Conservation (phyloP, 139 green algal species). For the Chlorella sp. region DNA sequence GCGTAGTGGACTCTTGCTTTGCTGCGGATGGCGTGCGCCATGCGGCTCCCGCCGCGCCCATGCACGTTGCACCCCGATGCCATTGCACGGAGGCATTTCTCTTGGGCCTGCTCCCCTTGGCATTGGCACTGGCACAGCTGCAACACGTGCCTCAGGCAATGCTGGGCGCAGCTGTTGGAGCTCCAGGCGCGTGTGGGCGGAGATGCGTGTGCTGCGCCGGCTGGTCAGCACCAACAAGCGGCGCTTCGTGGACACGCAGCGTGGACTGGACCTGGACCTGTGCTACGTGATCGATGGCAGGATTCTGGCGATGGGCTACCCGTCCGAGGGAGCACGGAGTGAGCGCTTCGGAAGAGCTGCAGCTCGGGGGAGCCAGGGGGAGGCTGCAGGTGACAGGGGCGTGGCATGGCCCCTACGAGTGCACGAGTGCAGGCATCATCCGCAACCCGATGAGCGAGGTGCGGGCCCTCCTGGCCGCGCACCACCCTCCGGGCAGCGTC, state of each 20-base stretch:
- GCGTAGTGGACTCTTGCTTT: too few species aligned
- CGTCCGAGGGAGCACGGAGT: not conserved
- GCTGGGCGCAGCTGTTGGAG: too few species aligned
- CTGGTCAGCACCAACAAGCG: not conserved
- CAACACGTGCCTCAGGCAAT: too few species aligned
- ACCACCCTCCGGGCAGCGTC: slow-evolving; percentile 14
- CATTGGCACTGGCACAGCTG: too few species aligned
- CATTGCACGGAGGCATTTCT: too few species aligned
- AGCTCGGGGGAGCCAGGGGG: not conserved
- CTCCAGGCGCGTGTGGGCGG: too few species aligned
- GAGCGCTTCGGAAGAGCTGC: not conserved
- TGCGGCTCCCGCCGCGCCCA: too few species aligned
- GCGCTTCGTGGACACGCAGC: not conserved
- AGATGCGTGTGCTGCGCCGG: not conserved
- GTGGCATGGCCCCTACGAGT: not conserved
- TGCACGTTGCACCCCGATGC: too few species aligned
- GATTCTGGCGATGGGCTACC: not conserved
- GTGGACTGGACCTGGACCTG: not conserved
- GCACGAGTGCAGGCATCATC: not conserved
- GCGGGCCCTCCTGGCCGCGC: not conserved
- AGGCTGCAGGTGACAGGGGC: too few species aligned
- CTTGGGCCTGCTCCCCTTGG: too few species aligned
- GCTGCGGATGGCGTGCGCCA: too few species aligned
- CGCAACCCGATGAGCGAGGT: not conserved
- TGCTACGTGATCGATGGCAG: not conserved